Base-by-base conservation (phyloP, 2,329 filamentous ascomycete species). In the Arachnopeziza araneosa region DNA sequence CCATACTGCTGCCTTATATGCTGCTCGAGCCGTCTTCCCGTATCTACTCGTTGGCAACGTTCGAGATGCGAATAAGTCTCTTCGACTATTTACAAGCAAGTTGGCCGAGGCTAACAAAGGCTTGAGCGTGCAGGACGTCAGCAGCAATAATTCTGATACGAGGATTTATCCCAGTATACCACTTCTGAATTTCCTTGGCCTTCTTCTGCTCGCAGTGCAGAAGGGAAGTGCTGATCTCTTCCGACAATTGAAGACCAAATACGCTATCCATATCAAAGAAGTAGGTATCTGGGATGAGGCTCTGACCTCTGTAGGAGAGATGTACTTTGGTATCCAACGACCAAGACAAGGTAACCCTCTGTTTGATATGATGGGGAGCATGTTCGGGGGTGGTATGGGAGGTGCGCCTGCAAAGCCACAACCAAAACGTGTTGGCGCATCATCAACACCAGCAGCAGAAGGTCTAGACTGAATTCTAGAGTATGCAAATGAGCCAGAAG, bases 341-440 rank as follows among this genome's bases (percentile, higher is more conserved):
- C 93, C 93, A 53, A 83, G 89, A 70, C 91, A 96, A 78, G 89
- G 88, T 65, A 98, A 98, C 74, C 93, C 93, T 2, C 79, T 99
- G 74, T 85, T 98, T 76, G 95, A 99, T 73, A 98, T 99, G 93
- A 96, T 99, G 90, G 93, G 92, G 54, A 93, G 86, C 64, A 85
- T 99, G 80, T 90, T 99, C 70, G 93, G 93, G 54, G 91, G 91
- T 22, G 88, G 86, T 7, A 83, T 80, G 24, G 83, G 81, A 19
- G 80, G 79, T 55, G 80, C 74, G 65, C 72, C 68, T 50, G 66
- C 66, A 49, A 71, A 71, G 56, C 67, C 76, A 63, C 74, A 71
- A 51, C 62, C 68, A 55, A 70, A 69, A 60, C 72, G 75, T 57
- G 73, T 75, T 54, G 71, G 73, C 36, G 71, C 73, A 19, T 63